Percentiles rank a stretch among this genome's conserved stretches.
phyloP scores from a whole-genome alignment of 2,329 filamentous ascomycete genomes.

The Camillea tinctor region DNA sequence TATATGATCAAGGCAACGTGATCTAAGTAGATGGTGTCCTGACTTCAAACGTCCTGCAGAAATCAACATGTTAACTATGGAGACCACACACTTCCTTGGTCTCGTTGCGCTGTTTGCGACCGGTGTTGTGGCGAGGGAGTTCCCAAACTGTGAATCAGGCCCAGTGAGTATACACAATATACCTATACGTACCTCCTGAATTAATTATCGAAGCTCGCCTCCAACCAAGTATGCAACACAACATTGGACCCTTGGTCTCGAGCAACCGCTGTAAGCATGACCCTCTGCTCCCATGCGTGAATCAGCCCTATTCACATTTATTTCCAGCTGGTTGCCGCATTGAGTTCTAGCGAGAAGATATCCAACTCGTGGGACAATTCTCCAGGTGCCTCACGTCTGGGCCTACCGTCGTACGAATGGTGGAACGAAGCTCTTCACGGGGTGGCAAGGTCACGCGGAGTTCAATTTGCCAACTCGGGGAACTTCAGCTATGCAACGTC shows the following conservation, averaged over 20 bases:
- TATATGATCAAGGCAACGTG: not conserved
- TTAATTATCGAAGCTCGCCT: constrained; percentile 21
- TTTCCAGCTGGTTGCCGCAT: constrained; percentile 47
- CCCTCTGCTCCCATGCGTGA: not conserved
- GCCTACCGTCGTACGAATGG: constrained; percentile 56
- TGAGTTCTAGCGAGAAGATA: constrained; percentile 54
- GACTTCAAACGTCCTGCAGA: not conserved
- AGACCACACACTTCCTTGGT: constrained; percentile 1
- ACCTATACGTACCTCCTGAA: not conserved
- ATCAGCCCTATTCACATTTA: constrained; percentile 21
- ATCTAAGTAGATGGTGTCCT: not conserved
- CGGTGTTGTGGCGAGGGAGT: constrained; percentile 22
- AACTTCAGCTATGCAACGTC: constrained; percentile 61
- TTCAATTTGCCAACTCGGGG: constrained; percentile 49
- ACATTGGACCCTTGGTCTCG: constrained; percentile 28
- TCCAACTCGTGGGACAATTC: constrained; percentile 40
- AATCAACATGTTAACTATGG: constrained; percentile 4
- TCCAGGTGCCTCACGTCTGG: constrained; percentile 51
- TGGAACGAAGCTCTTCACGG: constrained; percentile 61
- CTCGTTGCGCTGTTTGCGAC: constrained; percentile 13
- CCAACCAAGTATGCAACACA: constrained; percentile 30
- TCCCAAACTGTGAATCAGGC: constrained; percentile 29
- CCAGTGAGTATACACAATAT: constrained; percentile 17
- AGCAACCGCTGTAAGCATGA: constrained; percentile 25
- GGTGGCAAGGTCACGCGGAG: constrained; percentile 49